Conservation (phyloP, 2,329 filamentous ascomycete genomes). For the Penicillium sp. region DNA sequence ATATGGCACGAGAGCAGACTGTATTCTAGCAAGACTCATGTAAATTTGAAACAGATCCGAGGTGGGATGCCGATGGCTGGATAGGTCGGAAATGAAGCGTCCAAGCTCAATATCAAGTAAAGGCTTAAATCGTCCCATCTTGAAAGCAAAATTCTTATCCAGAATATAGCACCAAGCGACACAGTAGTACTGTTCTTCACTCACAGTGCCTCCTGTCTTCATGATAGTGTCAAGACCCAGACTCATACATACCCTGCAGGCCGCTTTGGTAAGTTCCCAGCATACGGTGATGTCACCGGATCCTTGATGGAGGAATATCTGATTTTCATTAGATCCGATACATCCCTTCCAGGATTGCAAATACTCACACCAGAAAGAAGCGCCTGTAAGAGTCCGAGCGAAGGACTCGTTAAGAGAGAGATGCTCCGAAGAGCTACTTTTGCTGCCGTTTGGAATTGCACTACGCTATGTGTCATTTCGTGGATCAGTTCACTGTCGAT, state of each 20-base stretch:
- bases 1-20: not conserved
- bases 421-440: not conserved
- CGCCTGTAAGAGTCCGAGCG: not conserved
- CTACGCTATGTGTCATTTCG: not conserved
- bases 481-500: not conserved
- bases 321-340: not conserved
- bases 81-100: not conserved
- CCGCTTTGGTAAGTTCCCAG: not conserved
- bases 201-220: not conserved
- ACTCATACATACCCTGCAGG: not conserved
- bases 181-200: not conserved
- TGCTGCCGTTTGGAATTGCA: not conserved
- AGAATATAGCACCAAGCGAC: not conserved
- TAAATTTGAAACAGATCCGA: not conserved
- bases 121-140: not conserved
- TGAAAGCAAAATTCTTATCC: not conserved
- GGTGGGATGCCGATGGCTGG: not conserved
- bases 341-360: not conserved
- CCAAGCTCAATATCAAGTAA: not conserved
- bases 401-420: not conserved
- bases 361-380: not conserved
- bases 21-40: not conserved
- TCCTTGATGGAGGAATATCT: not conserved
- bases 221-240: not conserved
- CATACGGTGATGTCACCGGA: not conserved